Percentiles rank a stretch among this genome's conserved stretches.
Conservation (phyloP, 2,329 filamentous ascomycete species). For the Catunica adiposa region DNA sequence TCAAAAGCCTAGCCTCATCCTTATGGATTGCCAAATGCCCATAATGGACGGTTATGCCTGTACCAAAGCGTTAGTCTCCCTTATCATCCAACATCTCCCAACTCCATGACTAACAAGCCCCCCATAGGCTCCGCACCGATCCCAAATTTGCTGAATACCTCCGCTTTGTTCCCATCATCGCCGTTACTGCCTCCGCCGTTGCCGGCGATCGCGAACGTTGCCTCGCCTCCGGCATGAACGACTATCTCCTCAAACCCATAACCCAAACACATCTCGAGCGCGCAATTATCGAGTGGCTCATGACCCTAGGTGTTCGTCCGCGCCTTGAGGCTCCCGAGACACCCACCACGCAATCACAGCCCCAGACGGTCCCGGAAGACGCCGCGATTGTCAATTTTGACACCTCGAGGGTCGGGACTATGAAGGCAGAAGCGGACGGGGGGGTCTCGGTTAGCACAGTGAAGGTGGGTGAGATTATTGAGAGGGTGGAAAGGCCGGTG, state of each 20-base stretch:
- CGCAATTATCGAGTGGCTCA: slow-evolving; percentile 6
- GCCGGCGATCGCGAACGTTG: slow-evolving; percentile 64
- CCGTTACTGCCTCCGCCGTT: slow-evolving; percentile 69
- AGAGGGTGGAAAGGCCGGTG: neutral
- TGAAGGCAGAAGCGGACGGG: neutral
- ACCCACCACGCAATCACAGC: no score
- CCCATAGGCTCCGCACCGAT: slow-evolving; percentile 32
- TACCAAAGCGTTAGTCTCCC: slow-evolving; percentile 37
- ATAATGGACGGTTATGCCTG: slow-evolving; percentile 65
- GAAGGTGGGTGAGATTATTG: neutral
- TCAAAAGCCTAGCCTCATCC: slow-evolving; percentile 52
- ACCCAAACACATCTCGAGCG: slow-evolving; percentile 25
- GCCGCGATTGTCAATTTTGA: neutral
- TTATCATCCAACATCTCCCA: neutral
- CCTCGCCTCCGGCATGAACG: slow-evolving; percentile 57
- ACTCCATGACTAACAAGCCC: slow-evolving; percentile 24
- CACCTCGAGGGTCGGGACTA: neutral
- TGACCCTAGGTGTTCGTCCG: neutral
- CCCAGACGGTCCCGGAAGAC: neutral
- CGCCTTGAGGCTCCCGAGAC: no score
- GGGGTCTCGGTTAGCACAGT: neutral
- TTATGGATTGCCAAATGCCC: slow-evolving; percentile 66
- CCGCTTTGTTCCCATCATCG: slow-evolving; percentile 53
- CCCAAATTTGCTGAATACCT: slow-evolving; percentile 24
- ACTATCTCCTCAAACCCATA: slow-evolving; percentile 59